phyloP scores from a whole-genome alignment of 1,284 basidiomycete species.

The Moesziomyces parantarcticus region DNA sequence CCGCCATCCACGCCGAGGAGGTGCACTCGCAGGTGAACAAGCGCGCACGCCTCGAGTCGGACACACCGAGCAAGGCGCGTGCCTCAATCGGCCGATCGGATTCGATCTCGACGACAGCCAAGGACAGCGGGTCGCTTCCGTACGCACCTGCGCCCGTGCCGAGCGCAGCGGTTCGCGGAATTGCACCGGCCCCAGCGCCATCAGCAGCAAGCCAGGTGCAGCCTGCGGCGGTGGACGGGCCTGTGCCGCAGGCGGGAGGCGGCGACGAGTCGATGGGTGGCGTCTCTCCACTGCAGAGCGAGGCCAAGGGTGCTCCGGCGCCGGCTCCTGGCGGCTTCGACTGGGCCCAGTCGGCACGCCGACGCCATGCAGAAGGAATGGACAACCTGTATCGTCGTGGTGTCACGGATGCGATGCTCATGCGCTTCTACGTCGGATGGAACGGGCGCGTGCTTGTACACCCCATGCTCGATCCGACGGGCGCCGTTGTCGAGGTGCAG shows the following conservation, averaged over 20 bases:
- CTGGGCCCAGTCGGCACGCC: constrained; percentile 33
- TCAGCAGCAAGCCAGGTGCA: constrained; percentile 8
- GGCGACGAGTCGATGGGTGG: constrained; percentile 21
- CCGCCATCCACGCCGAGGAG: constrained; percentile 56
- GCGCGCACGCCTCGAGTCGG: constrained; percentile 38
- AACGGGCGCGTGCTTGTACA: constrained; percentile 63
- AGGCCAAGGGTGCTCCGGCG: constrained; percentile 12
- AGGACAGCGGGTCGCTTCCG: constrained; percentile 21
- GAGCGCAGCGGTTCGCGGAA: constrained; percentile 35
- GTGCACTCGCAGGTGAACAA: constrained; percentile 40
- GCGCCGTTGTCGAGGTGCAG: constrained; percentile 43
- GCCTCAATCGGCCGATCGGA: constrained; percentile 29
- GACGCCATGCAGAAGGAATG: constrained; percentile 60
- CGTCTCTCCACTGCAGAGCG: constrained; percentile 19
- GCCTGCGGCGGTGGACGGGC: constrained; percentile 3
- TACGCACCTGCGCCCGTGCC: constrained; percentile 33
- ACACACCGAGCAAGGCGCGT: constrained; percentile 34
- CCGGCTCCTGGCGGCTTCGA: constrained; percentile 14
- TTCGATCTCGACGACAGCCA: constrained; percentile 29
- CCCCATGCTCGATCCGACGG: constrained; percentile 40
- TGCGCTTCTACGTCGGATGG: constrained; percentile 63
- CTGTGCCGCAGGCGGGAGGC: constrained; percentile 11
- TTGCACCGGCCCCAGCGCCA: constrained; percentile 13
- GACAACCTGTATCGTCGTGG: constrained; percentile 62
- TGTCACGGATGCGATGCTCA: constrained; percentile 64